A percentile compares a stretch with the other conserved stretches of the same genome.
Conservation (phyloP, 768 basidiomycete genomes). For the Trametes meyenii region DNA sequence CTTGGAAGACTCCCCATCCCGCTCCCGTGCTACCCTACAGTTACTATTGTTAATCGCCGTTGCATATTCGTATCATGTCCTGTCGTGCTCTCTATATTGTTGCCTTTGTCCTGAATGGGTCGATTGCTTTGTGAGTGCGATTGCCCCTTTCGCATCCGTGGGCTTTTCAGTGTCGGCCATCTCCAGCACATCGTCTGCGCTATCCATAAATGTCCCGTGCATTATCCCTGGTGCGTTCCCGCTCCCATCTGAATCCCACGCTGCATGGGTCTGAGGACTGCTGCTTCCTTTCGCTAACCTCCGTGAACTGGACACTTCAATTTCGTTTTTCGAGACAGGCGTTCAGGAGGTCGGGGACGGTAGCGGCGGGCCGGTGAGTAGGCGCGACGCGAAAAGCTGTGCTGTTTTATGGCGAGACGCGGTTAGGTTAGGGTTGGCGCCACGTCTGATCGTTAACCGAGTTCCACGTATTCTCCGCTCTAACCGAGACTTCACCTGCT, state of each 20-base stretch:
- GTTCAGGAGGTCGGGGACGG: background rate
- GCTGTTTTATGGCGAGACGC: background rate
- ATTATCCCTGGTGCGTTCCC: too few relatives aligned
- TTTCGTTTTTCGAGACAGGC: too few relatives aligned
- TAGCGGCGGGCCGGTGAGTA: background rate
- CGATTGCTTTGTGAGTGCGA: background rate
- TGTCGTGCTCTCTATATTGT: slow-evolving; percentile 17
- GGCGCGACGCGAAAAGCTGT: slow-evolving; percentile 8
- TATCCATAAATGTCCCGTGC: too few relatives aligned
- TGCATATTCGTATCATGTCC: slow-evolving; percentile 6
- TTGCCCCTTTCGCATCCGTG: background rate
- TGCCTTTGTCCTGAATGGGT: slow-evolving; percentile 11
- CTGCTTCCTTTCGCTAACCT: too few relatives aligned
- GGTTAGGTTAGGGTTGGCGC: slow-evolving; percentile 20
- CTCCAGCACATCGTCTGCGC: background rate
- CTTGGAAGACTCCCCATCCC: background rate
- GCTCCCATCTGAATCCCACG: background rate
- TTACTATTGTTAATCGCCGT: slow-evolving; percentile 1
- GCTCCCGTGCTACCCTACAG: slow-evolving; percentile 14
- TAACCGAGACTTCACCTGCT: background rate
- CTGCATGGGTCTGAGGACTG: too few relatives aligned
- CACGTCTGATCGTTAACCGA: background rate
- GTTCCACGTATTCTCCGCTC: slow-evolving; percentile 22
- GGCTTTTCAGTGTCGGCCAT: background rate
- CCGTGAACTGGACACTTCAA: too few relatives aligned